Evolutionary conservation across 1,284 basidiomycete genomes (phyloP).

Genomic region (Apiotrichum domesticum): DNA sequence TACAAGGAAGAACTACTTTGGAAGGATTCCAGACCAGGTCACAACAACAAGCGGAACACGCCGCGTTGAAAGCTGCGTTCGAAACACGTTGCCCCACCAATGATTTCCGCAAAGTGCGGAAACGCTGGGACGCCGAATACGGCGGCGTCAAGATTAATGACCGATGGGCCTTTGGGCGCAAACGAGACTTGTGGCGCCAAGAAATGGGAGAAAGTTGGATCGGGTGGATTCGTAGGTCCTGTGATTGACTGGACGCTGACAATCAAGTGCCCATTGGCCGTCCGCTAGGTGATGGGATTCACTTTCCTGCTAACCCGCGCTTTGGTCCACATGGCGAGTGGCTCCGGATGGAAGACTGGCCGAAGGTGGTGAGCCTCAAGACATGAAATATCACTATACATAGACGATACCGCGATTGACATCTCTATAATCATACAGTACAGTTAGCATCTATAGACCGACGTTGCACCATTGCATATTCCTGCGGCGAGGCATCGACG

Average conservation of each 20-base stretch:
- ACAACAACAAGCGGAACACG: slow-evolving; percentile 35
- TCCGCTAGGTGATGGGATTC: slow-evolving; percentile 38
- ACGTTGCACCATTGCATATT: no score
- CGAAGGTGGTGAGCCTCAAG: slow-evolving; percentile 16
- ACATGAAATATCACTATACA: not conserved
- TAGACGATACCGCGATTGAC: not conserved
- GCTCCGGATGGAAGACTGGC: slow-evolving; percentile 41
- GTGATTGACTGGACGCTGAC: not conserved
- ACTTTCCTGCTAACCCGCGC: slow-evolving; percentile 35
- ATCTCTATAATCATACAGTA: no score
- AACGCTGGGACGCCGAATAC: slow-evolving; percentile 40
- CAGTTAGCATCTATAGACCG: no score
- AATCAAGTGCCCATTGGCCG: slow-evolving; percentile 39
- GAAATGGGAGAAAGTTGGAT: slow-evolving; percentile 38
- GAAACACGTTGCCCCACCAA: not conserved
- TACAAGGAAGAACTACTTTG: slow-evolving; percentile 34
- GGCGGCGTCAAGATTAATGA: slow-evolving; percentile 36
- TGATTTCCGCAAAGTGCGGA: slow-evolving; percentile 3
- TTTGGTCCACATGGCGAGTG: slow-evolving; percentile 46
- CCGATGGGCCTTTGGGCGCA: slow-evolving; percentile 38
- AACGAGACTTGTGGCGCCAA: slow-evolving; percentile 29
- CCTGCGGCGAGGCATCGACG: no score
- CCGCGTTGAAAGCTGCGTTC: slow-evolving; percentile 21
- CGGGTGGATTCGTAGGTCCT: slow-evolving; percentile 44
- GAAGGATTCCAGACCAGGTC: slow-evolving; percentile 36